Base-by-base conservation (phyloP, 129 eudicot genomes). In the Tagetes erecta region DNA sequence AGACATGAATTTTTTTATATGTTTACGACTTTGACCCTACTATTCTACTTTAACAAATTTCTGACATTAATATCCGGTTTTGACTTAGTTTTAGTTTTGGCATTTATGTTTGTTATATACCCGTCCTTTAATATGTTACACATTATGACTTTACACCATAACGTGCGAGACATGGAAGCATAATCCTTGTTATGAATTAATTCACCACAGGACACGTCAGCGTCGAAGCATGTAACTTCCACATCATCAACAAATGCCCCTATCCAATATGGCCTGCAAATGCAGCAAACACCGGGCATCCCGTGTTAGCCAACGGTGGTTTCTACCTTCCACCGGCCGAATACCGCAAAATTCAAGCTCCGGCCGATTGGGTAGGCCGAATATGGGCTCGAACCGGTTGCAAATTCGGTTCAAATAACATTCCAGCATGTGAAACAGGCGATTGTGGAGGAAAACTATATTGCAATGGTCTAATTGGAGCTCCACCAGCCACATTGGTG, bases 341-440 rank as follows among this genome's bases (percentile, higher is more conserved):
- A 37, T 77, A 77, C 40, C 64, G 63, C 1, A 70, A 41, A 58
- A 60, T 90, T 62, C 86, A 72, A 53, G 97, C 88, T 64, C 98
- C 97, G 1, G 86, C 83, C 1, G 83, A 84, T 64, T 93, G 98
- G 98, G 82, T 75, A 9, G 96, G 97, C 55, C 92, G 98, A 8
- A 75, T 90, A 6, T 93, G 97, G 98, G 97, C 98, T 30, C 77
- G 98, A 73, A 93, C 98, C 3, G 92, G 96, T 77, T 93, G 97
- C 83, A 76, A 77, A 37, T 90, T 88, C 34, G 77, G 80, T 27
- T 10, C 75, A 36, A 79, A 71, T 10, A 74, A 80, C 72, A 58
- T 59, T 5, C 86, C 87, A 1, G 87, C 84, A 5, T 92, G 98
- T 37, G 92, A 92, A 73, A 92, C 98, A 0, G 97, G 98, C 3